Evolutionary conservation across 768 basidiomycete species (phyloP), one percentile per base, ranked within the genome.

Genomic region (Boletus tylopilopsis): DNA sequence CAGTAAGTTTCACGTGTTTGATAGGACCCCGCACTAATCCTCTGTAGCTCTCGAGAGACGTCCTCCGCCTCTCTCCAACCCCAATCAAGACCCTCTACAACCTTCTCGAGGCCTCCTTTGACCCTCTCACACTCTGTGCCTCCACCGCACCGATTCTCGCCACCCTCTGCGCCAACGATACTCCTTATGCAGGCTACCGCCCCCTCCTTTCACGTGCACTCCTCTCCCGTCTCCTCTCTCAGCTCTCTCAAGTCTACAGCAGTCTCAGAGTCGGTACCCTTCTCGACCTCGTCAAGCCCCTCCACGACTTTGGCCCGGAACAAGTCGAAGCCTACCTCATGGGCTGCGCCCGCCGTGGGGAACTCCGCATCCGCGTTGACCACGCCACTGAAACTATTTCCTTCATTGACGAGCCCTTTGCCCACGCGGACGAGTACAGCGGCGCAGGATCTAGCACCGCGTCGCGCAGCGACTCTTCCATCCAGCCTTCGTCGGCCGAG

Each of bases 231-330:
- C 79, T 97, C 6, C 82, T 98, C 57, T 84, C 85, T 23, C 91
- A 95, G 65, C 84, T 99, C 32, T 86, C 91, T 1, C 88, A 96
- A 67, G 87, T 97, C 13, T 99, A 97, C 71, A 87, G 85, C 24
- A 83, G 87, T 12, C 84, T 97, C 73, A 85, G 82, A 56, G 81
- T 97, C 50, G 73, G 75, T 51, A 84, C 85, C 58, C 76, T 97
- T 37, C 76, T 91, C 38, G 74, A 81, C 18, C 83, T 99, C 47
- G 87, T 90, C 41, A 77, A 80, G 1, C 94, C 95, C 35, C 73
- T 91, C 18, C 80, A 79, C 12, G 77, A 73, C 6, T 62, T 79
- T 30, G 75, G 74, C 5, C 79, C 82, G n/a, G 83, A 86, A 52
- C 84, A 87, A 64, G 75, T 86, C 55, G 93, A 98, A 70, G 87